Evolutionary conservation across 192 early-diverging fungal genomes (phyloP).

Genomic region (Oehlia diaphana): DNA sequence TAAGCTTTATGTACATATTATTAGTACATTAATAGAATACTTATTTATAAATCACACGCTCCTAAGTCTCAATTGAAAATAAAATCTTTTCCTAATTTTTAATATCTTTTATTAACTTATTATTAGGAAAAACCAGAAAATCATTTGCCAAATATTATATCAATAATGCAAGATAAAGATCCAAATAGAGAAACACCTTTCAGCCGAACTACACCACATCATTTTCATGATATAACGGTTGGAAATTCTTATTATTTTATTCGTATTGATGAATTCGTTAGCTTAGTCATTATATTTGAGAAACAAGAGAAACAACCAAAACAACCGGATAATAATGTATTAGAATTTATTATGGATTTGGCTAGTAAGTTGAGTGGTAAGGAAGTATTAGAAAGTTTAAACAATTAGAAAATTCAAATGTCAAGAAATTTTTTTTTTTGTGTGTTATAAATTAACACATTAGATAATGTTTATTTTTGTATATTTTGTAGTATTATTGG

Average conservation of each 20-base stretch:
- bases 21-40: not conserved
- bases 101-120: too few relatives aligned
- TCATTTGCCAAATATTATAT: constrained; percentile 48
- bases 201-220: not conserved
- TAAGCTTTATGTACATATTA: not conserved
- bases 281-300: constrained; percentile 41
- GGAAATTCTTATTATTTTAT: constrained; percentile 45
- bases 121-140: constrained; percentile 19
- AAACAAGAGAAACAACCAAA: constrained; percentile 26
- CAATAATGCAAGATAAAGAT: constrained; percentile 37
- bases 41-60: not conserved
- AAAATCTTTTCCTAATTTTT: too few relatives aligned
- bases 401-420: too few relatives aligned
- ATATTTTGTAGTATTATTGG: too few relatives aligned
- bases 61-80: too few relatives aligned
- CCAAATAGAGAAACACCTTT: too few relatives aligned
- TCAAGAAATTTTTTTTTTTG: too few relatives aligned
- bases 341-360: constrained; percentile 36
- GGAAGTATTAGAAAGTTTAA: constrained; percentile 12
- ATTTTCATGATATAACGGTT: too few relatives aligned
- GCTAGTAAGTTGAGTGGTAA: constrained; percentile 15
- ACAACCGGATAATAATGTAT: constrained; percentile 29
- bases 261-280: constrained; percentile 42
- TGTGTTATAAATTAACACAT: too few relatives aligned
- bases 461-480: too few relatives aligned